Evolutionary conservation across 768 basidiomycete species (phyloP), one percentile per base, ranked within the genome.

Genomic region (Megacollybia marginata): DNA sequence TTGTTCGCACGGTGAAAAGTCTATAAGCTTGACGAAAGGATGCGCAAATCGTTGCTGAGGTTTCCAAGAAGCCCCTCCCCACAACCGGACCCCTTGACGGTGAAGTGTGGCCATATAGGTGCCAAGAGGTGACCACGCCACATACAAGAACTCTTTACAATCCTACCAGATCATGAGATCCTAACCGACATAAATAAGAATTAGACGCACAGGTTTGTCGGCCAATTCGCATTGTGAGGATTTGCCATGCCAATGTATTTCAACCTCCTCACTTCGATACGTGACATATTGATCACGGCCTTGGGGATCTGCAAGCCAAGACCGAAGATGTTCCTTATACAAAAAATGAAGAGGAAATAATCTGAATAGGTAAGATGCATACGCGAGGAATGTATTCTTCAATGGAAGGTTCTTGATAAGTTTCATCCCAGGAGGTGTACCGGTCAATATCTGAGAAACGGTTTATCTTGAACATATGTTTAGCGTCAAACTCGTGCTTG

Each of bases 211-310:
- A 51, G 79, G 77, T 71, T 90, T 87, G 59, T 85, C 74, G 2
- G 88, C 86, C 42, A 88, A 59, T 64, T 93, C 91, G 59, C 84
- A 82, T 55, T 88, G 86, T 9, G 89, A 91, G 45, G 88, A 86
- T 57, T 91, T 89, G 46, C 92, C 90, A 58, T 93, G 91, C 94
- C 93, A 99, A 59, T 82, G 75, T 57, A 99, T 83, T 55, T 85
- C 77, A 47, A 94, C 90, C 55, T 94, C 88, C 58, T 94, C 90
- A 44, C 89, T 91, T 35, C 91, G 83, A 65, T 95, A 93, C 35
- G 91, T 93, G 50, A 91, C 85, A 71, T 92, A 92, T 64, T 99
- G 96, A 65, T 99, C 96, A 53, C 95, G 86, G 33, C 93, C 92
- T 65, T 85, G 83, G 19, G 82, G 74, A 68, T 99, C 96, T 20